Evolutionary conservation across 768 basidiomycete genomes (phyloP).

Genomic region (Daedalea quercina): DNA sequence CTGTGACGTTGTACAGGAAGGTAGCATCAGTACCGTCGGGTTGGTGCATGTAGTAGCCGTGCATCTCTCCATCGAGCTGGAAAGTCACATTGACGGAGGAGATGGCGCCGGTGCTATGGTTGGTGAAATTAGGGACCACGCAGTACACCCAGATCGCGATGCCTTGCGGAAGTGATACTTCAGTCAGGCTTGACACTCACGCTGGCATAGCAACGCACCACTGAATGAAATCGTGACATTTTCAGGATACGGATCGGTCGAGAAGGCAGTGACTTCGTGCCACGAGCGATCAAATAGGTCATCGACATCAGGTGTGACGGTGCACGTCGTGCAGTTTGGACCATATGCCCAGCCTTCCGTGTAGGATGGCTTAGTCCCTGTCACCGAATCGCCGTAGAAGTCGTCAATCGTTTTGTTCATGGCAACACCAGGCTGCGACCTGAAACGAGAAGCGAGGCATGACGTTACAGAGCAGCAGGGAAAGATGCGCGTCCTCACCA

Average conservation of each 20-base stretch:
- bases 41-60: neutral
- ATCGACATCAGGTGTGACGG: neutral
- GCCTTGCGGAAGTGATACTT: neutral
- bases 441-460: too few species aligned
- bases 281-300: constrained; percentile 3
- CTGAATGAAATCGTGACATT: constrained; percentile 5
- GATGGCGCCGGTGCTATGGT: neutral
- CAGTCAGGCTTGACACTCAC: too few species aligned
- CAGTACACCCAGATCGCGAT: constrained; percentile 9
- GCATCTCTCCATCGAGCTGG: constrained; percentile 4
- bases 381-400: constrained; percentile 10
- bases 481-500: too few species aligned
- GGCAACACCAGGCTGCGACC: neutral
- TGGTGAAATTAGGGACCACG: constrained; percentile 2
- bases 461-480: too few species aligned
- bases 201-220: neutral
- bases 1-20: constrained; percentile 2
- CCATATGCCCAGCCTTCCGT: constrained; percentile 6
- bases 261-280: constrained; percentile 9
- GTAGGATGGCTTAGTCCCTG: constrained; percentile 5
- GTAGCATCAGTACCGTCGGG: neutral
- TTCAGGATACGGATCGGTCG: neutral
- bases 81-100: constrained; percentile 9
- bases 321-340: constrained; percentile 3
- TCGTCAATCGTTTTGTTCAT: constrained; percentile 12